A percentile compares a stretch with the other conserved stretches of the same genome.
phyloP scores from a whole-genome alignment of 805 yeast genomes.

The Candida germanica region DNA sequence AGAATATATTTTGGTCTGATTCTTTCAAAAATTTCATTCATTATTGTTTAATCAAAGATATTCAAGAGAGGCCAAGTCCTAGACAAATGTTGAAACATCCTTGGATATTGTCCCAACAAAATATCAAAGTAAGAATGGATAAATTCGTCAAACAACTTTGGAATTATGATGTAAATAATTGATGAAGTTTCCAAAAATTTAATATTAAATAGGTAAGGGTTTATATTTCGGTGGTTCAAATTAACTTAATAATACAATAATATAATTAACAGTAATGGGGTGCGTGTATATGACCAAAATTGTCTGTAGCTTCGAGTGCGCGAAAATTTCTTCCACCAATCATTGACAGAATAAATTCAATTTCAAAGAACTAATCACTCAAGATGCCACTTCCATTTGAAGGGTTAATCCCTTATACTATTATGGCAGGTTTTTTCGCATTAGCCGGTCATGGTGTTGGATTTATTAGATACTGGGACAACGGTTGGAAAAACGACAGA shows the following conservation, averaged over 20 bases:
- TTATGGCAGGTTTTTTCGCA: conserved; percentile 45
- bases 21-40: conserved; percentile 80
- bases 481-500: conserved; percentile 48
- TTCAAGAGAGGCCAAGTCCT: conserved; percentile 82
- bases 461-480: conserved; percentile 46
- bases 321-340: conserved; percentile 11
- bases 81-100: conserved; percentile 92
- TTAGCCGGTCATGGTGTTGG: conserved; percentile 46
- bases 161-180: conserved; percentile 24
- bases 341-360: conserved; percentile 6
- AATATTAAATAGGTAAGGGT: not conserved
- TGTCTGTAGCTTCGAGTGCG: no score
- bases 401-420: conserved; percentile 45
- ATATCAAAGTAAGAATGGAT: conserved; percentile 76
- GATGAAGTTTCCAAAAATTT: no score
- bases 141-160: conserved; percentile 76
- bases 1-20: conserved; percentile 75
- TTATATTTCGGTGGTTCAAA: no score
- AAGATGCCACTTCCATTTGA: conserved; percentile 47
- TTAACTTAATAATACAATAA: not conserved
- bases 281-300: no score
- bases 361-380: not conserved
- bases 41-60: conserved; percentile 78
- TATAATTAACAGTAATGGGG: not conserved
- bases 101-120: conserved; percentile 80